Base-by-base conservation (phyloP, 345 rosid genomes). In the Hibiscus trionum region DNA sequence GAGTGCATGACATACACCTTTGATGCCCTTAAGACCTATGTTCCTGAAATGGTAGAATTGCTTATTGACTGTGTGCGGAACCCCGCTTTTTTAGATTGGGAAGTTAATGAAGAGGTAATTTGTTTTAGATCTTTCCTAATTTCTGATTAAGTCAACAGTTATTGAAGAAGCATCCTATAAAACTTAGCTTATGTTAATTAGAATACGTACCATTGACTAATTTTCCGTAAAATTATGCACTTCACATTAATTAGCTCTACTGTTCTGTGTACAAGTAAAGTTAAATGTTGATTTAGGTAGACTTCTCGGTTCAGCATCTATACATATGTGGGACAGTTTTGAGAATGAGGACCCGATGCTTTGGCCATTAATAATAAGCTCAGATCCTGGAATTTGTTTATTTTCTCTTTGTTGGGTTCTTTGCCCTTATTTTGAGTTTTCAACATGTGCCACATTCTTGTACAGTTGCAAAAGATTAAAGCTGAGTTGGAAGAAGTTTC, bases 51-150 rank as follows among this genome's bases (percentile, higher is more conserved):
- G 92, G 91, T 87, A 33, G 94, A 88, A 75, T 82, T 91, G 79
- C 89, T 89, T 70, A 55, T 91, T 75, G 92, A 89, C 76, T 83
- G 80, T 64, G 87, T 87, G 47, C 82, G 92, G 75, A 91, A 88
- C 75, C 92, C 94, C 63, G 90, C 83, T 53, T 91, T 91, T 84
- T 76, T 91, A 80, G 94, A 91, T 72, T 91, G 94, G 94, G 97
- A 89, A 80, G 85, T 91, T 53, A 84, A 79, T 72, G 94, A 88
- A 79, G 88, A 89, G 90, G 90, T 87, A 84, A n/a, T 42, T 7
- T 42, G 59, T 33, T 60, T 12, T 62, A 27, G 52, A 69, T 5
- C 19, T 55, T 33, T 16, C 11, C 49, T 5, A 17, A n/a, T 69
- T 17, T 69, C 27, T 33, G 7, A 49, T 17, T 50, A 16, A 16